Percentiles rank a stretch among this genome's conserved stretches.
Conservation (phyloP, 768 basidiomycete species). For the Pulveroboletus sp. region DNA sequence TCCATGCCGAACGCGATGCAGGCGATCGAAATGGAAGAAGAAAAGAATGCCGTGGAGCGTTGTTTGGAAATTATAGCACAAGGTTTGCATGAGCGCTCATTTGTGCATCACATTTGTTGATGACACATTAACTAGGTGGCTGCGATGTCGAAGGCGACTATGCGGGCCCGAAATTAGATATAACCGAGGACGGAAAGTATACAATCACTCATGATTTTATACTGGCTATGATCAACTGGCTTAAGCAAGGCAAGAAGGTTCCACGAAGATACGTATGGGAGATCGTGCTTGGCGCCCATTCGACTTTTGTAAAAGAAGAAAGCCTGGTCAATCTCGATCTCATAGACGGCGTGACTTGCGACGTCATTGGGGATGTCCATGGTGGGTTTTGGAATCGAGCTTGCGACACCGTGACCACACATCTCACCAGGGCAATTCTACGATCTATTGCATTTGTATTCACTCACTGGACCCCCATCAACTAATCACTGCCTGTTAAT, state of each 20-base stretch:
- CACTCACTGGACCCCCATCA: slow-evolving; percentile 81
- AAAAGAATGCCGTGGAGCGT: slow-evolving; percentile 71
- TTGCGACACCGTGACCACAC: neutral
- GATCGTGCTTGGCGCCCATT: slow-evolving; percentile 85
- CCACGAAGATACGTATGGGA: slow-evolving; percentile 93
- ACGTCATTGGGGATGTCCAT: slow-evolving; percentile 96
- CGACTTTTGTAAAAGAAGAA: slow-evolving; percentile 70
- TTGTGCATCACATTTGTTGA: slow-evolving; percentile 6
- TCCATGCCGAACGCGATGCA: slow-evolving; percentile 26
- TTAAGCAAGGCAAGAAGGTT: slow-evolving; percentile 91
- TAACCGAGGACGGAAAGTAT: slow-evolving; percentile 62
- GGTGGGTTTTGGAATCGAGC: slow-evolving; percentile 43
- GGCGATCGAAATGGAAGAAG: slow-evolving; percentile 93
- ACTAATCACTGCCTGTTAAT: slow-evolving; percentile 85
- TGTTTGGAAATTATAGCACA: slow-evolving; percentile 78
- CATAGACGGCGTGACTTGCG: slow-evolving; percentile 75
- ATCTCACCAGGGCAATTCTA: slow-evolving; percentile 80
- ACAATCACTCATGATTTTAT: slow-evolving; percentile 78
- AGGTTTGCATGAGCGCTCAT: slow-evolving; percentile 41
- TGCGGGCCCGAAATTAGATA: slow-evolving; percentile 68
- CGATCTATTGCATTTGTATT: slow-evolving; percentile 85
- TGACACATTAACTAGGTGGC: slow-evolving; percentile 45
- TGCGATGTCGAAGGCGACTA: slow-evolving; percentile 78
- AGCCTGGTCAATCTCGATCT: slow-evolving; percentile 78
- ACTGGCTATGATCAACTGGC: slow-evolving; percentile 83